A percentile compares a stretch with the other conserved stretches of the same genome.
These are phyloP conservation scores for Amauroascus verrucosus DNA, from an alignment of 2,329 filamentous ascomycete species.

Conservation along the genomic window DNA sequence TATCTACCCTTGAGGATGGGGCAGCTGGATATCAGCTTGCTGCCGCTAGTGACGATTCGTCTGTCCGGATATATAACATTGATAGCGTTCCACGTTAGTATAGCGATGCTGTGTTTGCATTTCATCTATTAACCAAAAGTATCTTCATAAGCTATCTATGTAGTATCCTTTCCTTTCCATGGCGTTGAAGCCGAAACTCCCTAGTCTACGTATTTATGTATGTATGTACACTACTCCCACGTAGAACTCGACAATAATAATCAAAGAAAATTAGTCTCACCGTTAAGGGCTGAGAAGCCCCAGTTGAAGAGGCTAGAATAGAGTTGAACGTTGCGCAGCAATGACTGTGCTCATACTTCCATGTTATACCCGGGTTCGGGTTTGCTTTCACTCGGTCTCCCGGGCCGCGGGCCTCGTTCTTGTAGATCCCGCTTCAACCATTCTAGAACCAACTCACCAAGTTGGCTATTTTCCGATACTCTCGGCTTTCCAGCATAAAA, in stretches of 20 bases:
- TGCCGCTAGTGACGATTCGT: constrained; percentile 39
- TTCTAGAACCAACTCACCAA: constrained; percentile 76
- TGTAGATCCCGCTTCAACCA: constrained; percentile 77
- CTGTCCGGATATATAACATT: constrained; percentile 33
- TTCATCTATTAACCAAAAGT: constrained; percentile 19
- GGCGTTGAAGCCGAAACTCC: constrained; percentile 19
- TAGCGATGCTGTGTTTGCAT: constrained; percentile 6
- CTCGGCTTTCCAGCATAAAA: constrained; percentile 52
- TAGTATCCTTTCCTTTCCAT: constrained; percentile 2
- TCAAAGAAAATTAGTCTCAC: constrained; percentile 13
- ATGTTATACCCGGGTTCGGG: constrained; percentile 9
- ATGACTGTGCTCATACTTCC: not conserved
- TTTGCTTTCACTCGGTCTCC: constrained; percentile 40
- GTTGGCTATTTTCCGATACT: constrained; percentile 62
- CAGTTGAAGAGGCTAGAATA: not conserved
- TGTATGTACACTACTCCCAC: constrained; percentile 14
- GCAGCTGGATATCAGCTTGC: constrained; percentile 27
- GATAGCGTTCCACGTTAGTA: constrained; percentile 21
- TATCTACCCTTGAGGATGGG: constrained; percentile 12
- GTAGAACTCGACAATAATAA: not conserved
- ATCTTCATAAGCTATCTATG: not conserved
- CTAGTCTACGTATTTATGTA: constrained; percentile 15
- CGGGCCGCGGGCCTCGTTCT: constrained; percentile 65
- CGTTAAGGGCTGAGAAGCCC: constrained; percentile 15
- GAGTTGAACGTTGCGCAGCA: not conserved